These are phyloP conservation scores for Neurospora sp. DNA, from an alignment of 495 filamentous ascomycete genomes.

Conservation along the genomic window DNA sequence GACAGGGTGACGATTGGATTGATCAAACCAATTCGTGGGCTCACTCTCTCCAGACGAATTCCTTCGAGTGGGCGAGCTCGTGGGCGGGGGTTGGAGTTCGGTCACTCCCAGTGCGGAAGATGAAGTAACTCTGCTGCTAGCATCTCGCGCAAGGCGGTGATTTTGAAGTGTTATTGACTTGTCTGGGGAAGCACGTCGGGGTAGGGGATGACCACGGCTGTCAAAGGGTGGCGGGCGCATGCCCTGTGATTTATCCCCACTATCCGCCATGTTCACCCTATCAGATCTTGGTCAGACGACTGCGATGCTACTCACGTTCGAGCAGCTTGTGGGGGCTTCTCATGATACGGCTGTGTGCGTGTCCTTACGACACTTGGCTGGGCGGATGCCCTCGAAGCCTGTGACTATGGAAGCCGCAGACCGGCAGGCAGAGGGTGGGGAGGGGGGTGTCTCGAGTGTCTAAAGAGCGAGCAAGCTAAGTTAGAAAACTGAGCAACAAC, in stretches of 20 bases:
- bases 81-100: not conserved
- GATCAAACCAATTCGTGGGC: constrained; percentile 37
- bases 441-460: not conserved
- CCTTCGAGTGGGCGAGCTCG: constrained; percentile 15
- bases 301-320: not conserved
- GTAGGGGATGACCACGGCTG: constrained; percentile 23
- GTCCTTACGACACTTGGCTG: not conserved
- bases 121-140: constrained; percentile 6
- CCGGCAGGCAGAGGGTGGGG: not conserved
- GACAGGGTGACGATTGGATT: constrained; percentile 32
- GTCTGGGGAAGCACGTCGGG: constrained; percentile 27
- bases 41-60: constrained; percentile 35
- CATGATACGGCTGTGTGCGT: not conserved
- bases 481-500: not conserved
- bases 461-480: not conserved
- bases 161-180: constrained; percentile 31
- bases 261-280: constrained; percentile 13
- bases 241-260: constrained; percentile 6
- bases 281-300: constrained; percentile 3
- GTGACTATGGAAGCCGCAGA: not conserved
- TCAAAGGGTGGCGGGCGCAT: constrained; percentile 17
- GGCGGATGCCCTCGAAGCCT: not conserved
- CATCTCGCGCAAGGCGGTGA: constrained; percentile 31
- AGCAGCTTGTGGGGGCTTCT: not conserved
- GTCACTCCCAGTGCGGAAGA: not conserved